phyloP scores from a whole-genome alignment of 768 basidiomycete species.

The Pleurotus platypus region DNA sequence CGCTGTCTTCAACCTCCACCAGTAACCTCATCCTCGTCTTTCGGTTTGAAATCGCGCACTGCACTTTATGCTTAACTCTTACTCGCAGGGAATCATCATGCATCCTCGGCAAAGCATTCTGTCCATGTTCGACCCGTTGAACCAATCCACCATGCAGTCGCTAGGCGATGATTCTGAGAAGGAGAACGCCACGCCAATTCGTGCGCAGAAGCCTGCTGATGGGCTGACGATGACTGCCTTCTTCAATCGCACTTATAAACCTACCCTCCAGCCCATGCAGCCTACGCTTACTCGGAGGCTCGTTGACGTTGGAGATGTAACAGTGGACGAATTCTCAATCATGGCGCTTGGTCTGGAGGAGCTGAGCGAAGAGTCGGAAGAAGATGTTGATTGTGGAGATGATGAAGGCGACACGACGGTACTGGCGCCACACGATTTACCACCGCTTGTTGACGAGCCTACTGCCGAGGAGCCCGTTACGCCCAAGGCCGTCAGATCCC shows the following conservation, averaged over 20 bases:
- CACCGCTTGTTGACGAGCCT: not conserved
- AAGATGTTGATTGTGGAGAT: conserved; percentile 11
- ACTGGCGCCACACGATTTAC: not conserved
- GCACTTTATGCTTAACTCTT: no score
- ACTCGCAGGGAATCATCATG: not conserved
- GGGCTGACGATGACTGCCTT: conserved; percentile 29
- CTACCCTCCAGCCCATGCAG: conserved; percentile 17
- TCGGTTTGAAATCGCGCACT: not conserved
- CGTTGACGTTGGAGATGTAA: conserved; percentile 48
- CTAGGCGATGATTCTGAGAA: conserved; percentile 37
- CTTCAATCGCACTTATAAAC: conserved; percentile 29
- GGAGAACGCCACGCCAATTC: conserved; percentile 34
- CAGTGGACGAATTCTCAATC: conserved; percentile 33
- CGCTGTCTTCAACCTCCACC: not conserved
- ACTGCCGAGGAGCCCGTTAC: conserved; percentile 3
- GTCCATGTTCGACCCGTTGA: conserved; percentile 48
- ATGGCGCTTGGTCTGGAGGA: conserved; percentile 29
- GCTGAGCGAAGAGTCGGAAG: conserved; percentile 23
- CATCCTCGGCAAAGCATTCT: conserved; percentile 43
- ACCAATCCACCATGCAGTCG: conserved; percentile 13
- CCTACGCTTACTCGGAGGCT: conserved; percentile 34
- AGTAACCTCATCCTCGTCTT: not conserved
- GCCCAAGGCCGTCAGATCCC: conserved; percentile 26
- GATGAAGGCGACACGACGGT: conserved; percentile 26
- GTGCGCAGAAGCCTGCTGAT: conserved; percentile 10